These are phyloP conservation scores for Alternaria angustiovoidea DNA, from an alignment of 2,329 filamentous ascomycete species.

Conservation along the genomic window DNA sequence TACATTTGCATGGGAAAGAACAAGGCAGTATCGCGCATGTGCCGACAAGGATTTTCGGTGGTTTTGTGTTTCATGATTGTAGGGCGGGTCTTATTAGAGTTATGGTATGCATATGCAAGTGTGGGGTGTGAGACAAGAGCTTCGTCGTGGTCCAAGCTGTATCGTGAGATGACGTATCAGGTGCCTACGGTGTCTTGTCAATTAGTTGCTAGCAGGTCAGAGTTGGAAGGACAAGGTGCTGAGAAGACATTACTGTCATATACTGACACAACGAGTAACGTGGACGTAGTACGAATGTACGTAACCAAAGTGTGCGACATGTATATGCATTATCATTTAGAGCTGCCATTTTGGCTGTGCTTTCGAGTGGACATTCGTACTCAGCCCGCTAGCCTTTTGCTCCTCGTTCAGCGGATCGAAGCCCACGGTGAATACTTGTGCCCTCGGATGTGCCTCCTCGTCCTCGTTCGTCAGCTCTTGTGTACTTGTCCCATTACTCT, in stretches of 20 bases:
- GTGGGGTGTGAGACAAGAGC: background rate
- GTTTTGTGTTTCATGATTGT: background rate
- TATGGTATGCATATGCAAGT: background rate
- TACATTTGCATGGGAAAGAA: background rate
- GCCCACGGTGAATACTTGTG: constrained; percentile 34
- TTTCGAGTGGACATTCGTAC: constrained; percentile 33
- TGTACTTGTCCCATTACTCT: constrained; percentile 34
- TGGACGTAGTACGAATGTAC: background rate
- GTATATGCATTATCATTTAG: constrained; percentile 13
- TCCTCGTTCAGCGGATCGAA: constrained; percentile 34
- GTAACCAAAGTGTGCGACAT: background rate
- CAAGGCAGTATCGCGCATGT: background rate
- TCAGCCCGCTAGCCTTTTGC: constrained; percentile 16
- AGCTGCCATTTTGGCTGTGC: constrained; percentile 37
- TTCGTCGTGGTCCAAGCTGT: background rate
- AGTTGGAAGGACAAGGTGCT: background rate
- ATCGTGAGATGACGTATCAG: background rate
- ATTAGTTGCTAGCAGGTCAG: background rate
- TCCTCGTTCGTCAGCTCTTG: constrained; percentile 29
- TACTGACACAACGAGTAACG: too few species aligned
- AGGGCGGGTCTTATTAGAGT: background rate
- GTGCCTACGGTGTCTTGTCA: background rate
- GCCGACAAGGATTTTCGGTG: background rate
- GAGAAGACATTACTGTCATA: background rate
- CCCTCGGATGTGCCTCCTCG: constrained; percentile 16